Evolutionary conservation across 345 rosid species (phyloP), one percentile per base, ranked within the genome.

Genomic region (Populus nigra): DNA sequence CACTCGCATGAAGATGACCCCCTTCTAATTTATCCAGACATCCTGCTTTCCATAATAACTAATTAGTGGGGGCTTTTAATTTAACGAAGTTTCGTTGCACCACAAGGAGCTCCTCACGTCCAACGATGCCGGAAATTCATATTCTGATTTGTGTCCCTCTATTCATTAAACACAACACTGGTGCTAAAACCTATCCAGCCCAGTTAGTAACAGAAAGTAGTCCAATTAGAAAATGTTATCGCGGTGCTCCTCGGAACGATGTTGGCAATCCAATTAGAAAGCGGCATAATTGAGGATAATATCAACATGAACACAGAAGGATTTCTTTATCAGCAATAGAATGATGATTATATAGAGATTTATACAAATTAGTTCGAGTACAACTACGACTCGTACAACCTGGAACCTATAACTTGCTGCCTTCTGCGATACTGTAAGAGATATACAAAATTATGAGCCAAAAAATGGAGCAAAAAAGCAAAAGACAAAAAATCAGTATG

Each of bases 381-480:
- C 4, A 29, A 35, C 70, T 35, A 35, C 36, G 23, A 20, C 45
- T 66, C 10, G n/a, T 31, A 66, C 69, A 35, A 18, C 36, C 41
- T 66, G 43, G 43, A n/a, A 35, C 69, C 69, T 66, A 33, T 66
- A 66, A 75, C 65, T 68, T 23, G 69, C 65, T 71, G 67, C 80
- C 81, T 43, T 31, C 65, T 69, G 72, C 47, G 3, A 31, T 57
- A 25, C n/a, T 68, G 78, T 63, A 31, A 65, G 20, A 53, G 69
- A 76, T 80, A 62, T 81, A 85, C 85, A 86, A 79, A 80, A 80
- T 47, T 77, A 82, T 81, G 82, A 38, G 83, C 77, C 75, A 75
- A 86, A 87, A 86, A 83, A 72, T 77, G 75, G 67, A 39, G 75
- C 38, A 5, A 49, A 25, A 9, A 50, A 23, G 29, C 29, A 12